Base-by-base conservation (phyloP, 2,329 filamentous ascomycete species). In the Colletotrichum eremochloae region DNA sequence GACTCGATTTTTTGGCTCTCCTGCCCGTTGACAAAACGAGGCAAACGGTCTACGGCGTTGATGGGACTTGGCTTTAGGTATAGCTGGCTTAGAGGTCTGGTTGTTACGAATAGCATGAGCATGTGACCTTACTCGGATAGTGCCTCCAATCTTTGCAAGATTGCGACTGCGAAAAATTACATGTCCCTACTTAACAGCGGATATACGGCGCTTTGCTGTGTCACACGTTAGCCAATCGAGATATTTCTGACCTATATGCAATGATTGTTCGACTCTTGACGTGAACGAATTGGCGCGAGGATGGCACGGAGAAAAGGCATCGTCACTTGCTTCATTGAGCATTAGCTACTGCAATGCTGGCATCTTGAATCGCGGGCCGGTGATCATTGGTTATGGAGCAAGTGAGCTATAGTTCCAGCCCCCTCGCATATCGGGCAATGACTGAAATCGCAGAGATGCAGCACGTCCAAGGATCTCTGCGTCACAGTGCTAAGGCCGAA, bases 11-110 rank as follows among this genome's bases (percentile, higher is more conserved):
- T 70, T 72, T 70, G 70, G 70, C 70, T 70, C 66, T 68, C 64
- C 57, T 38, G 64, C 68, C 68, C 31, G 33, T 68, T 48, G 48
- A 60, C 42, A 64, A 29, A 65, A 69, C 48, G 56, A 53, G 68
- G 68, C 68, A 63, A 56, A 71, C 64, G 70, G 70, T 72, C 70
- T 72, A 72, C 58, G 70, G 70, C 70, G 70, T 72, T 72, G 60
- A 52, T 46, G 70, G 70, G 55, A 70, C 40, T 61, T 72, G 46
- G 66, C 70, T 72, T 72, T 61, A 70, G 67, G 67, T 65, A 70
- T 65, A 64, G 46, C 70, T 72, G 63, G 68, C 64, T 68, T 72
- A 72, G 70, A 72, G 70, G 66, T 72, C 70, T 72, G 67, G 66
- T 72, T 70, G 66, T 65, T 70, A 72, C 57, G 70, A 70, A 70